Percentiles rank a stretch among this genome's conserved stretches.
Evolutionary conservation across 805 yeast species (phyloP).

Genomic region (Ogataea wickerhamii): DNA sequence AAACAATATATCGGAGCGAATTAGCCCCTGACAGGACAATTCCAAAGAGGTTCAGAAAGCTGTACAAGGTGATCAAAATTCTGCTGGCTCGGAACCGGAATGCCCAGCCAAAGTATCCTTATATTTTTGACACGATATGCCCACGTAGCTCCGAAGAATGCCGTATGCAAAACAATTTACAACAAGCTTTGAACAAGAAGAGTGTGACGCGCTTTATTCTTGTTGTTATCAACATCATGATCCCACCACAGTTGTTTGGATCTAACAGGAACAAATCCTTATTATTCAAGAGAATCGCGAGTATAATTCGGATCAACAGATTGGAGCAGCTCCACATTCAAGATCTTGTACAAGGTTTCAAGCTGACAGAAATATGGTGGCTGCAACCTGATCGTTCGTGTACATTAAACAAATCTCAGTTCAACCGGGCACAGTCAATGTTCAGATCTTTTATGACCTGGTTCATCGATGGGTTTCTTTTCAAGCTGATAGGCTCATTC

Average conservation of each 20-base stretch:
- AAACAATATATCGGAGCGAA: constrained; percentile 11
- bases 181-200: constrained; percentile 29
- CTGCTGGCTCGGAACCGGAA: constrained; percentile 34
- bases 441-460: constrained; percentile 49
- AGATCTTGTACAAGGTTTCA: constrained; percentile 35
- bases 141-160: constrained; percentile 6
- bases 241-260: constrained; percentile 56
- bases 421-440: constrained; percentile 33
- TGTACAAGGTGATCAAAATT: constrained; percentile 18
- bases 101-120: constrained; percentile 30
- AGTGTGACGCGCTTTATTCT: constrained; percentile 42
- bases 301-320: constrained; percentile 36
- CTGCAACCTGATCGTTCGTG: constrained; percentile 33
- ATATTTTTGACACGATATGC: constrained; percentile 37
- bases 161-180: constrained; percentile 26
- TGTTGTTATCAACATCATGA: constrained; percentile 41
- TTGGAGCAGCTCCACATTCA: constrained; percentile 34
- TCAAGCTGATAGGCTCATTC: constrained; percentile 45
- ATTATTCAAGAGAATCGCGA: constrained; percentile 36
- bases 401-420: constrained; percentile 41
- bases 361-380: constrained; percentile 52
- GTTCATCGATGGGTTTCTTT: constrained; percentile 49
- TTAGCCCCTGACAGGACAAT: constrained; percentile 8
- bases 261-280: constrained; percentile 42
- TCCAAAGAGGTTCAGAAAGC: constrained; percentile 25